phyloP scores from a whole-genome alignment of 2,329 filamentous ascomycete genomes.

The Calonectria henricotiae region DNA sequence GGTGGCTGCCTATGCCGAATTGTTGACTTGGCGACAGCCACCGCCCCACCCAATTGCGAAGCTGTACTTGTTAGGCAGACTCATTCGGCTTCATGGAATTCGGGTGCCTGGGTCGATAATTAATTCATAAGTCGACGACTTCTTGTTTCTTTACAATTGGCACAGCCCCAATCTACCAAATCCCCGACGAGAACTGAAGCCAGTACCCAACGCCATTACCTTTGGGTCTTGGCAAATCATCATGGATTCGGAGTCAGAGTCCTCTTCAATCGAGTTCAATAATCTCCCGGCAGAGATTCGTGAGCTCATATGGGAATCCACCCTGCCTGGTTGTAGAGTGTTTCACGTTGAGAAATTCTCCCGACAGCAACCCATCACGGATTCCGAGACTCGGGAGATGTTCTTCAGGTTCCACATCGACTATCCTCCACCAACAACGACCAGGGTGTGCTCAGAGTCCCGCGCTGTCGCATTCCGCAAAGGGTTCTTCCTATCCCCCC shows the following conservation, averaged over 20 bases:
- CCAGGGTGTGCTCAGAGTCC: conserved; percentile 51
- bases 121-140: conserved; percentile 9
- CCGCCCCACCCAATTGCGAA: conserved; percentile 28
- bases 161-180: background rate
- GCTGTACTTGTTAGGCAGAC: conserved; percentile 38
- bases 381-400: conserved; percentile 22
- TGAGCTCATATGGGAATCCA: conserved; percentile 53
- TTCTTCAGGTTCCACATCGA: conserved; percentile 48
- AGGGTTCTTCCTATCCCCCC: conserved; percentile 50
- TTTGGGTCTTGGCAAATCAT: background rate
- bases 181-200: background rate
- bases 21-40: conserved; percentile 32
- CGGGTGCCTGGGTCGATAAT: conserved; percentile 39
- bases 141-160: background rate
- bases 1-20: conserved; percentile 40
- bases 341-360: conserved; percentile 52
- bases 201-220: background rate
- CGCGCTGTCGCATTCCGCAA: conserved; percentile 50
- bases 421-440: conserved; percentile 43
- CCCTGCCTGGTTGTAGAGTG: conserved; percentile 51
- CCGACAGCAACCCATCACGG: background rate
- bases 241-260: conserved; percentile 30
- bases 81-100: conserved; percentile 29
- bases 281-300: conserved; percentile 52
- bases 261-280: conserved; percentile 32